Percentiles rank a stretch among this genome's conserved stretches.
Evolutionary conservation across 179 eudicot species (phyloP).

Genomic region (Gypsophila paniculata): DNA sequence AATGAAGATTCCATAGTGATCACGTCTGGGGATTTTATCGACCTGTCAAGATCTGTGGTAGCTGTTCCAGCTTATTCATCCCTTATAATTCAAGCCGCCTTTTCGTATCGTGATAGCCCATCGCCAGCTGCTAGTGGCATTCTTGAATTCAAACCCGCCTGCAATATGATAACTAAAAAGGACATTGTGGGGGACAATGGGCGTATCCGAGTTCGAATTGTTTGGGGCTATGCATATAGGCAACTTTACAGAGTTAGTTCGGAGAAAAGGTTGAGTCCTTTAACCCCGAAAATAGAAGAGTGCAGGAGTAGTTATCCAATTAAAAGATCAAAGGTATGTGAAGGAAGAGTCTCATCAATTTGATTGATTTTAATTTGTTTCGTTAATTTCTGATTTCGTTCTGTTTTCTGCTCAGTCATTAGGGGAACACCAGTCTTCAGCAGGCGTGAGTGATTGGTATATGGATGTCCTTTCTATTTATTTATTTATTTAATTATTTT

Average conservation of each 20-base stretch:
- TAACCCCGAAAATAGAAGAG: no score
- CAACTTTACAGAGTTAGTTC: neutral
- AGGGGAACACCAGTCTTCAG: no score
- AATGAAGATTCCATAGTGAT: neutral
- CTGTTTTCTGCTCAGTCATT: no score
- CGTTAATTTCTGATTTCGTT: no score
- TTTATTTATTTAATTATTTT: neutral
- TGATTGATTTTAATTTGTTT: no score
- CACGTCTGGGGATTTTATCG: neutral
- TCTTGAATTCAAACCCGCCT: neutral
- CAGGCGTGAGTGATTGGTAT: neutral
- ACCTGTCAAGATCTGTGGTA: slow-evolving; percentile 17
- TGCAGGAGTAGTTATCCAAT: no score
- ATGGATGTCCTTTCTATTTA: neutral
- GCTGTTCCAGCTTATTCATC: slow-evolving; percentile 13
- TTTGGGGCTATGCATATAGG: neutral
- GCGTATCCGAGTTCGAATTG: slow-evolving; percentile 16
- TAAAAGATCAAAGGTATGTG: no score
- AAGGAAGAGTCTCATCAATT: no score
- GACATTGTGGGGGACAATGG: slow-evolving; percentile 14
- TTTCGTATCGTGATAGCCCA: neutral
- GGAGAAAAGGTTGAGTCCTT: no score
- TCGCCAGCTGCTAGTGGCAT: neutral
- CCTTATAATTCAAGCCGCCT: neutral
- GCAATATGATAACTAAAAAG: neutral